These are phyloP conservation scores for Beauveria bassiana DNA, from an alignment of 2,329 filamentous ascomycete genomes.

Conservation along the genomic window DNA sequence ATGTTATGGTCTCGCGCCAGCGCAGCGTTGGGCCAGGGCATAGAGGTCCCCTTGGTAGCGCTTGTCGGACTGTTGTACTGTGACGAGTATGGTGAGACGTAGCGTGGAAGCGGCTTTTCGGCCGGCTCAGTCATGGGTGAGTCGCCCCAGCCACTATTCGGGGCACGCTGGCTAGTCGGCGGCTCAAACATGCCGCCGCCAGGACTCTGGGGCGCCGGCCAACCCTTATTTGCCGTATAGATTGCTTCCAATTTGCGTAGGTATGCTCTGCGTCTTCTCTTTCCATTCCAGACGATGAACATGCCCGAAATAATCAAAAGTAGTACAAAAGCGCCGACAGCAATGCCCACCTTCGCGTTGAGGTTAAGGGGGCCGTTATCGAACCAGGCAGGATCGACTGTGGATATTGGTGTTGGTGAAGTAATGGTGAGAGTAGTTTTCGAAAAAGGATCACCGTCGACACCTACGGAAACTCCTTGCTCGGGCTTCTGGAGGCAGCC, in stretches of 20 bases:
- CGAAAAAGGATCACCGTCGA: slow-evolving; percentile 47
- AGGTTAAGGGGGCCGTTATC: slow-evolving; percentile 40
- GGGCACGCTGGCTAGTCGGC: slow-evolving; percentile 45
- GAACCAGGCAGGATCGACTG: slow-evolving; percentile 32
- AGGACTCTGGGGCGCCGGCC: slow-evolving; percentile 29
- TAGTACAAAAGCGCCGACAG: slow-evolving; percentile 40
- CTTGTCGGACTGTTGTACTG: slow-evolving; percentile 52
- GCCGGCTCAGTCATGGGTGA: slow-evolving; percentile 39
- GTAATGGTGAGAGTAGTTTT: slow-evolving; percentile 40
- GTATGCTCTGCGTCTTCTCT: slow-evolving; percentile 44
- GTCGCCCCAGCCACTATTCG: slow-evolving; percentile 43
- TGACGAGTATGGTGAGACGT: slow-evolving; percentile 53
- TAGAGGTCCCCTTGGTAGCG: slow-evolving; percentile 27
- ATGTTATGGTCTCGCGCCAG: slow-evolving; percentile 27
- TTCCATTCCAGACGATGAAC: slow-evolving; percentile 49
- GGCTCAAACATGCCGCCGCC: slow-evolving; percentile 30
- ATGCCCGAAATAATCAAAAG: slow-evolving; percentile 42
- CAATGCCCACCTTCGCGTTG: slow-evolving; percentile 51
- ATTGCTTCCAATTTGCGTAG: slow-evolving; percentile 40
- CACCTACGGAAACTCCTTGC: slow-evolving; percentile 38
- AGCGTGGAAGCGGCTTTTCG: slow-evolving; percentile 34
- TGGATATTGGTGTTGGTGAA: slow-evolving; percentile 34
- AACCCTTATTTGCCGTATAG: slow-evolving; percentile 27
- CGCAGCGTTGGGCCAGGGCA: slow-evolving; percentile 28
- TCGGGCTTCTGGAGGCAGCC: slow-evolving; percentile 47